Conservation (phyloP, 148 eudicot genomes). For the Salicornia ramosissima region DNA sequence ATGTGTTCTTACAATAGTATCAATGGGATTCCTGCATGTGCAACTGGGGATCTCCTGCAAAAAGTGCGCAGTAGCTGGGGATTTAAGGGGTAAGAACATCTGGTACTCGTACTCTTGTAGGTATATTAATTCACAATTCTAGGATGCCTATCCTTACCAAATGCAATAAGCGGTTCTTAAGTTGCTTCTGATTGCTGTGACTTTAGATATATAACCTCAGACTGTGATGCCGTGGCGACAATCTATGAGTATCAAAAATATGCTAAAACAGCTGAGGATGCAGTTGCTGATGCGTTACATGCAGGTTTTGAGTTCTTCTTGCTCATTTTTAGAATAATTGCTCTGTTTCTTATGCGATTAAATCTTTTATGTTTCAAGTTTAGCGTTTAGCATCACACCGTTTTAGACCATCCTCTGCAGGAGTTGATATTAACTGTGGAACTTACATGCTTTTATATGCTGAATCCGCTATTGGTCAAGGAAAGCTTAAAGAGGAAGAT, state of each 20-base stretch:
- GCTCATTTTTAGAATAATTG: neutral
- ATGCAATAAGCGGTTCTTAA: conserved; percentile 16
- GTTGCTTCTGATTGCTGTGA: conserved; percentile 23
- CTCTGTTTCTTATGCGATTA: neutral
- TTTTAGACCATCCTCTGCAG: conserved; percentile 29
- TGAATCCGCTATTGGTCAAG: conserved; percentile 59
- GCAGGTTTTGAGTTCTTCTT: conserved; percentile 55
- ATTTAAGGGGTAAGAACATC: conserved; percentile 68
- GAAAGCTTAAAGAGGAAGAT: conserved; percentile 63
- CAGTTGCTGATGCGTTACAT: conserved; percentile 77
- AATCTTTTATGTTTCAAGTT: neutral
- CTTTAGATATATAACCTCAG: conserved; percentile 80
- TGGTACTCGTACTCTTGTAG: neutral
- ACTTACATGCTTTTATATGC: conserved; percentile 66
- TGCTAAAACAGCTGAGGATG: conserved; percentile 65
- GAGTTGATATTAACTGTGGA: conserved; percentile 91
- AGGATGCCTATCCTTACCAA: neutral
- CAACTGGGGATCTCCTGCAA: conserved; percentile 56
- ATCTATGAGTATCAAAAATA: conserved; percentile 75
- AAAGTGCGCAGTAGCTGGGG: conserved; percentile 84
- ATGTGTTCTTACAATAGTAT: conserved; percentile 97
- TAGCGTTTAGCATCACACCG: conserved; percentile 4
- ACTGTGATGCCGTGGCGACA: conserved; percentile 97
- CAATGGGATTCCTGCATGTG: conserved; percentile 89
- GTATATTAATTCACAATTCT: conserved; percentile 5